phyloP scores from a whole-genome alignment of 495 filamentous ascomycete genomes.

The Penicillium samsonianum region DNA sequence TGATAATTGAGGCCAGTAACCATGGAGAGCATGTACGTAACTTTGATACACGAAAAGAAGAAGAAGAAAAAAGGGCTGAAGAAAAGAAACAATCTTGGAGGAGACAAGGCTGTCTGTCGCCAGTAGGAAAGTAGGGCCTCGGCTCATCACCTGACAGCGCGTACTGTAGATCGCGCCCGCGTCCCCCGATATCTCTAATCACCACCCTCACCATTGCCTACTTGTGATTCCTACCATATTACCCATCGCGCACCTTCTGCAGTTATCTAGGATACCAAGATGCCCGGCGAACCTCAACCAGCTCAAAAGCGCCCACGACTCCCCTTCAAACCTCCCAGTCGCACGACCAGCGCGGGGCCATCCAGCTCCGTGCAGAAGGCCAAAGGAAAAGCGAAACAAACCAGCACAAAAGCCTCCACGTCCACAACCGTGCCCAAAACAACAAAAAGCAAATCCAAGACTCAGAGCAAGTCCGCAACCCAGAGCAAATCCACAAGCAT shows the following conservation, averaged over 20 bases:
- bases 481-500: background rate
- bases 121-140: constrained; percentile 3
- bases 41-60: background rate
- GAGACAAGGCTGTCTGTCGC: background rate
- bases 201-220: background rate
- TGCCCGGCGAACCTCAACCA: constrained; percentile 40
- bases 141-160: constrained; percentile 41
- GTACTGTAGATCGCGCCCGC: constrained; percentile 19
- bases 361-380: constrained; percentile 29
- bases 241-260: background rate
- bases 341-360: constrained; percentile 28
- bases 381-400: constrained; percentile 27
- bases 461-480: constrained; percentile 10
- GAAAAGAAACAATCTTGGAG: background rate
- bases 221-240: background rate
- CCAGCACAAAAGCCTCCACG: constrained; percentile 23
- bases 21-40: background rate
- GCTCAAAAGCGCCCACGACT: constrained; percentile 46
- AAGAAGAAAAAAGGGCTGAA: background rate
- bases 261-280: constrained; percentile 17
- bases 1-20: background rate
- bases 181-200: constrained; percentile 1
- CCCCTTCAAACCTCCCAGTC: constrained; percentile 55
- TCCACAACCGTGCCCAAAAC: constrained; percentile 15
- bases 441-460: constrained; percentile 15